Evolutionary conservation across 2,329 filamentous ascomycete genomes (phyloP).

Genomic region (Clonostachys solani): DNA sequence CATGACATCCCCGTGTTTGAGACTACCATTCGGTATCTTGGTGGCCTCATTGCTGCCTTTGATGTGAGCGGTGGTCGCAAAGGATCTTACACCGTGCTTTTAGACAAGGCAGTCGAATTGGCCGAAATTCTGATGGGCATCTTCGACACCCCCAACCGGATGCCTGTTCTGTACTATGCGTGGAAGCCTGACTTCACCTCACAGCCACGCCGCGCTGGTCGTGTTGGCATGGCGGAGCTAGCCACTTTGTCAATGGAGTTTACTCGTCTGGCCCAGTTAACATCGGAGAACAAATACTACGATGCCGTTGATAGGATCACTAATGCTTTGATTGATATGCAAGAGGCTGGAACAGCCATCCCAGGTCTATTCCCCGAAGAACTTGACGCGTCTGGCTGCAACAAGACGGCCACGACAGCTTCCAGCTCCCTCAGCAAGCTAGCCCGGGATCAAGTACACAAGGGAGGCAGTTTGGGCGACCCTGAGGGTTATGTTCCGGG

Average conservation of each 20-base stretch:
- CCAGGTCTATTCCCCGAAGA: conserved; percentile 77
- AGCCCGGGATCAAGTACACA: conserved; percentile 27
- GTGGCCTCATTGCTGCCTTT: conserved; percentile 80
- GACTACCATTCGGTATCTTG: conserved; percentile 86
- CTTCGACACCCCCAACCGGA: conserved; percentile 90
- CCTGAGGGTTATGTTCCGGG: conserved; percentile 16
- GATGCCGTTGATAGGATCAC: conserved; percentile 86
- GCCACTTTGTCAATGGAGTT: conserved; percentile 85
- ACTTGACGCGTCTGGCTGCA: conserved; percentile 78
- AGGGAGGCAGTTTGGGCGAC: conserved; percentile 16
- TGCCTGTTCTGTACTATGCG: conserved; percentile 78
- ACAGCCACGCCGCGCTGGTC: conserved; percentile 58
- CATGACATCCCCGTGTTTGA: conserved; percentile 84
- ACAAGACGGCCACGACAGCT: conserved; percentile 40
- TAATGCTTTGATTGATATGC: conserved; percentile 70
- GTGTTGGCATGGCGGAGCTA: conserved; percentile 63
- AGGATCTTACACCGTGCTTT: conserved; percentile 57
- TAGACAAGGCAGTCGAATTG: conserved; percentile 75
- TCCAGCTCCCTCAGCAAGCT: conserved; percentile 21
- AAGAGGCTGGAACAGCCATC: conserved; percentile 63
- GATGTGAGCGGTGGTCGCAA: conserved; percentile 67
- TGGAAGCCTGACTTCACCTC: conserved; percentile 67
- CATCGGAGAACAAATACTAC: conserved; percentile 77
- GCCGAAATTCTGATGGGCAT: conserved; percentile 76
- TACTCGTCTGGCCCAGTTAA: conserved; percentile 82